Evolutionary conservation across 331 rosid species (phyloP), one percentile per base, ranked within the genome.

Genomic region (Telfairia occidentalis): DNA sequence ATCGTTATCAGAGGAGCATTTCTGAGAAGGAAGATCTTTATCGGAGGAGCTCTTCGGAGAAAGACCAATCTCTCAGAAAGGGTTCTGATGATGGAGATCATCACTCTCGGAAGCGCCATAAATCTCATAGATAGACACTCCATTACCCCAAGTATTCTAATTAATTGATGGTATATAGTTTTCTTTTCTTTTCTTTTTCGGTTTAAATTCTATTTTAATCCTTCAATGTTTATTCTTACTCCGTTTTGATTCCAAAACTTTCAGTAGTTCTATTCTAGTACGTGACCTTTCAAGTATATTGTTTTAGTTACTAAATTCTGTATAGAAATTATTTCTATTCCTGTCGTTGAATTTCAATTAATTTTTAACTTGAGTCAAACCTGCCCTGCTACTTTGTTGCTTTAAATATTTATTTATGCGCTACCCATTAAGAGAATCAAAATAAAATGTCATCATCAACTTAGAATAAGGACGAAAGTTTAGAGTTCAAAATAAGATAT

Each of bases 81-180:
- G 73, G 26, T 61, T 73, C 83, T 38, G 1, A 48, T 6, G 53
- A 67, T 30, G 57, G 40, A 42, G 81, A 74, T 19, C 80, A 79
- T 29, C 77, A 13, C 59, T 35, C 78, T 12, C 46, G 48, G 26
- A 85, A 83, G 81, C 71, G 82, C 49, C 84, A 76, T 55, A 89
- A 81, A 74, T 92, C 90, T 35, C 83, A 73, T 71, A 75, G 55
- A 3, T 66, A 88, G 7, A 2, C 16, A 15, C 49, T 71, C 72
- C 78, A n/a, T 58, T 23, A 28, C 9, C 28, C 42, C 21, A 16
- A 71, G 42, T 37, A 30, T 34, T 28, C 59, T 46, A 30, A 29
- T 13, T 59, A 59, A 3, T 29, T 19, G 32, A 26, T 13, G 30
- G 65, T 54, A 54, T 24, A 54, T 54, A 24, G 61, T 21, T 9